Base-by-base conservation (phyloP, 257 asterid genomes). In the Capsicum pubescens region DNA sequence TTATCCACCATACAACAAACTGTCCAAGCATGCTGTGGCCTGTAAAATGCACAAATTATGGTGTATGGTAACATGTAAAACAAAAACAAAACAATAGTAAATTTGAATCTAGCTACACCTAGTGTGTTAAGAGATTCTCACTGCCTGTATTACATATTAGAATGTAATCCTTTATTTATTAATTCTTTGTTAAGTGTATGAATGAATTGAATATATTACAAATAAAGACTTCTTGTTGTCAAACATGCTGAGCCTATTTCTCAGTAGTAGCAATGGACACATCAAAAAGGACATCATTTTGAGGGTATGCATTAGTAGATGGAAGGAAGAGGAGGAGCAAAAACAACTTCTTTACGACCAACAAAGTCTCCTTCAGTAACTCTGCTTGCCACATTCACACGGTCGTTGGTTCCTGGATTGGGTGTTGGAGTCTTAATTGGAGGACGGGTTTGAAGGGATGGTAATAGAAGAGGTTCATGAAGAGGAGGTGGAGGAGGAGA, bases 231-330 rank as follows among this genome's bases (percentile, higher is more conserved):
- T 50, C 70, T 36, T 68, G 55, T 58, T 15, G 9, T 70, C 35
- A 50, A 64, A 26, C 10, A 36, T 48, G 64, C 85, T 52, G 32
- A 46, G 61, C 59, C 67, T 66, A 83, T 26, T 89, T 71, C 46
- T 85, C 72, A 19, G 68, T 80, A 19, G 84, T 70, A 42, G 88
- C 90, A 3, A 2, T 0, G 12, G 59, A 11, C 50, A 87, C 86
- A 46, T 88, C 91, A 82, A 72, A 87, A 76, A 79, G 82, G 60
- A 86, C 83, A 54, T 55, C 82, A 69, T 85, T 86, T 66, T 19
- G 57, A 6, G 88, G 87, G 82, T 87, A 85, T 39, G 85, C 89
- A 59, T 78, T 72, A 80, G 26, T 21, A 66, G 80, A 8, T 35
- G 59, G 13, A 86, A 80, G 44, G 44, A 3, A 4, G 87, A 4